These are phyloP conservation scores for Hortiboletus flavorubellus DNA, from an alignment of 768 basidiomycete species.

Conservation along the genomic window DNA sequence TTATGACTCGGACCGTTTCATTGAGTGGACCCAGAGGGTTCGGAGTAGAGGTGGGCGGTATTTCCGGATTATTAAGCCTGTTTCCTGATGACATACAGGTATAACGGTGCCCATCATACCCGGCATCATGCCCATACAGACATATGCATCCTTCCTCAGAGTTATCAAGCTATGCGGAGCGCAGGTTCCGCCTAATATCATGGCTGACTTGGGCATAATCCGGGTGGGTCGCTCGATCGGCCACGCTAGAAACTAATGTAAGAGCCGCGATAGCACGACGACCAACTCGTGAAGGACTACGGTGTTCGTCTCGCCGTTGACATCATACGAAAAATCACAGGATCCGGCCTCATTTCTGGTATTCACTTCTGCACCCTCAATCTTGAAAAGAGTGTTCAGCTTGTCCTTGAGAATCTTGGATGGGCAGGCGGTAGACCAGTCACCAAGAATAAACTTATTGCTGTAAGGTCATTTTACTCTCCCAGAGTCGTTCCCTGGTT, in stretches of 20 bases:
- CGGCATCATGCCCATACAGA: slow-evolving; percentile 97
- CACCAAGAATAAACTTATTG: slow-evolving; percentile 63
- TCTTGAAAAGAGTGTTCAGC: slow-evolving; percentile 91
- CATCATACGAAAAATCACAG: slow-evolving; percentile 65
- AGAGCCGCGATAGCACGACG: slow-evolving; percentile 66
- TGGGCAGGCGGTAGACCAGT: slow-evolving; percentile 57
- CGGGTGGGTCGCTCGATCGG: slow-evolving; percentile 47
- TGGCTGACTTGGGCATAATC: slow-evolving; percentile 68
- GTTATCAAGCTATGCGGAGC: slow-evolving; percentile 87
- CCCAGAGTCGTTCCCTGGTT: neutral
- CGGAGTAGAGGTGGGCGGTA: slow-evolving; percentile 59
- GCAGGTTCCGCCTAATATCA: slow-evolving; percentile 63
- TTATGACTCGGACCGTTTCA: slow-evolving; percentile 89
- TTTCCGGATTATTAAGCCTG: neutral
- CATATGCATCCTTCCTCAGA: slow-evolving; percentile 88
- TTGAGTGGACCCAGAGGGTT: slow-evolving; percentile 73
- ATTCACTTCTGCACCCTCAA: slow-evolving; percentile 97
- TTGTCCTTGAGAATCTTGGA: slow-evolving; percentile 73
- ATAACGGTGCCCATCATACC: slow-evolving; percentile 90
- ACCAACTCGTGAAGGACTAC: slow-evolving; percentile 90
- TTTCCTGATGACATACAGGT: slow-evolving; percentile 45
- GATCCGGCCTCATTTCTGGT: slow-evolving; percentile 58
- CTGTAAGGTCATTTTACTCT: slow-evolving; percentile 38
- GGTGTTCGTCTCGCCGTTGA: slow-evolving; percentile 83
- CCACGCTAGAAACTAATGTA: neutral